A percentile compares a stretch with the other conserved stretches of the same genome.
phyloP scores from a whole-genome alignment of 1,139 yeast genomes.

The Debaryomycetaceae sp. region DNA sequence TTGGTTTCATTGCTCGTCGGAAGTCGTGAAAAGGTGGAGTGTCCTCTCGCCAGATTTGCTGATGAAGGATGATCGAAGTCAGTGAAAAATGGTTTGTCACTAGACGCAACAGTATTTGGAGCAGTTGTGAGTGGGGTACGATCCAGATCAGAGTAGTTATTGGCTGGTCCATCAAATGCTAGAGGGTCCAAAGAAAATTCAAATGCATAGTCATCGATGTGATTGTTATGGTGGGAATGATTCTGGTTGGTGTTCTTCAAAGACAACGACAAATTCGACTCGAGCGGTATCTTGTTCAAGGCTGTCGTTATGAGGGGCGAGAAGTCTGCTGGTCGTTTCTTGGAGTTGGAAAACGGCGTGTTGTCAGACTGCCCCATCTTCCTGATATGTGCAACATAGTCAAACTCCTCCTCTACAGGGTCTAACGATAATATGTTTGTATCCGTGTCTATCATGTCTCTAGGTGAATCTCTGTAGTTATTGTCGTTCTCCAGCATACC shows the following conservation, averaged over 20 bases:
- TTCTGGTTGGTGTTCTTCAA: slow-evolving; percentile 5
- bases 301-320: slow-evolving; percentile 22
- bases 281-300: slow-evolving; percentile 5
- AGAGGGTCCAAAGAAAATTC: slow-evolving; percentile 32
- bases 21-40: not conserved
- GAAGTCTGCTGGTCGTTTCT: slow-evolving; percentile 34
- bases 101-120: slow-evolving; percentile 1
- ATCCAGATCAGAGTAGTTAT: slow-evolving; percentile 13
- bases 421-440: slow-evolving; percentile 15
- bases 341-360: slow-evolving; percentile 7
- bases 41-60: not conserved
- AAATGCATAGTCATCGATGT: slow-evolving; percentile 10
- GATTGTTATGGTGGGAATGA: not conserved
- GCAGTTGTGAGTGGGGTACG: slow-evolving; percentile 5
- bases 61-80: slow-evolving; percentile 7
- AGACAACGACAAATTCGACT: slow-evolving; percentile 17
- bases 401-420: slow-evolving; percentile 55
- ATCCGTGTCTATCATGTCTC: not conserved
- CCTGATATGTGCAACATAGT: slow-evolving; percentile 65
- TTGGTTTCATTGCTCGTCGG: not conserved
- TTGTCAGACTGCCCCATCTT: slow-evolving; percentile 46
- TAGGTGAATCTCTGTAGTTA: not conserved
- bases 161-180: slow-evolving; percentile 33
- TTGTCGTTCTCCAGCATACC: not conserved
- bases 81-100: slow-evolving; percentile 11